These are phyloP conservation scores for Geosmithia flava DNA, from an alignment of 2,329 filamentous ascomycete genomes.

Conservation along the genomic window DNA sequence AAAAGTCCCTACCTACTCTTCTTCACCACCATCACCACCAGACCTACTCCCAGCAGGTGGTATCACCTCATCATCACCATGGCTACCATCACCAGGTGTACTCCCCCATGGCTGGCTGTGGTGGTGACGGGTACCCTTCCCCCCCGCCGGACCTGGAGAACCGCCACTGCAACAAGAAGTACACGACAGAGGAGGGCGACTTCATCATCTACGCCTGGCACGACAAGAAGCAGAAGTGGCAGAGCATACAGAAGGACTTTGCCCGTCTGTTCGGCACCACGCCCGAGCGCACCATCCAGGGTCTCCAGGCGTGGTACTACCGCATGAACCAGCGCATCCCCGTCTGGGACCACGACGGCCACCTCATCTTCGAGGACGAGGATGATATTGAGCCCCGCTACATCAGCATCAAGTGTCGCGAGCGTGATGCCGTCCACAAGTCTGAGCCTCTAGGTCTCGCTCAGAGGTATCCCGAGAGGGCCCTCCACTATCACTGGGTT, in stretches of 20 bases:
- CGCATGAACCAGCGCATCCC: constrained; percentile 29
- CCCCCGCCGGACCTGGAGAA: constrained; percentile 22
- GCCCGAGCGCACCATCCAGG: constrained; percentile 24
- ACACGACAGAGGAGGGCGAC: constrained; percentile 28
- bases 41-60: neutral
- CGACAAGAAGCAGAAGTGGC: constrained; percentile 29
- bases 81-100: constrained; percentile 3
- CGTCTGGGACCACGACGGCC: constrained; percentile 24
- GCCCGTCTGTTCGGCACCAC: constrained; percentile 22
- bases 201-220: constrained; percentile 31
- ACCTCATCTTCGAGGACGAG: constrained; percentile 24
- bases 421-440: constrained; percentile 21
- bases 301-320: constrained; percentile 30
- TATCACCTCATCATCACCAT: neutral
- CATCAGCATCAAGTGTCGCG: constrained; percentile 25
- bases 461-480: constrained; percentile 33
- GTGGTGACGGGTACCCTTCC: constrained; percentile 15
- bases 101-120: too few relatives aligned
- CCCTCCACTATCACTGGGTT: constrained; percentile 32
- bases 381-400: constrained; percentile 23
- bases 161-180: constrained; percentile 29
- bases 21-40: neutral
- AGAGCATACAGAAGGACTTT: constrained; percentile 24
- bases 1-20: neutral
- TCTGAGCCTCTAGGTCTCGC: constrained; percentile 22